Conservation (phyloP, 2,329 filamentous ascomycete genomes). For the Trichophyton schoenleinii region DNA sequence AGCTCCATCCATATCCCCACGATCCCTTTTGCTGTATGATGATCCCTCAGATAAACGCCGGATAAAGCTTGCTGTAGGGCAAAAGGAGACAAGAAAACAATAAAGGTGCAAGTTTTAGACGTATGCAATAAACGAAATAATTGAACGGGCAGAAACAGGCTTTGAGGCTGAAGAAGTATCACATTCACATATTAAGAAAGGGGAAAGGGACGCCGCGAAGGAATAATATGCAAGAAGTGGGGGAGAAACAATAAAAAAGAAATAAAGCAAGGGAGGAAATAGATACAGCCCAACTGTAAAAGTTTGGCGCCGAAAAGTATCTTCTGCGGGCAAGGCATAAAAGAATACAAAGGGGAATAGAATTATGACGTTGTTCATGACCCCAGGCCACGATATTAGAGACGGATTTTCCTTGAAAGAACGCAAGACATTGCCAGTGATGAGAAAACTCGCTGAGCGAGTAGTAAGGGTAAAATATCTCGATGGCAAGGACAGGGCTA, state of each 20-base stretch:
- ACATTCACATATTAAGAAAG: not conserved
- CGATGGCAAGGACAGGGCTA: not conserved
- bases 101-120: not conserved
- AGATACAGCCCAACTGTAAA: not conserved
- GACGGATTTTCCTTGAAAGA: not conserved
- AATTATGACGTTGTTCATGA: not conserved
- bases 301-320: not conserved
- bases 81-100: not conserved
- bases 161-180: not conserved
- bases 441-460: not conserved
- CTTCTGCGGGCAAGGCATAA: not conserved
- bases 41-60: conserved; percentile 2
- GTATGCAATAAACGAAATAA: not conserved
- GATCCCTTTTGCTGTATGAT: not conserved
- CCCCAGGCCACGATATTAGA: not conserved
- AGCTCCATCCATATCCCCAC: not conserved
- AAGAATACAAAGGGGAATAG: not conserved
- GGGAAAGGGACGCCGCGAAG: not conserved
- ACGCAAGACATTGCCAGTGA: not conserved
- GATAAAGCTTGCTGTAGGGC: not conserved
- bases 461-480: not conserved
- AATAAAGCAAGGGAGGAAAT: not conserved
- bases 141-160: not conserved
- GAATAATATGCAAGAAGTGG: not conserved
- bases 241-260: not conserved